These are phyloP conservation scores for Plasmodium gaboni DNA, from an alignment of 169 alveolate genomes.

Conservation along the genomic window DNA sequence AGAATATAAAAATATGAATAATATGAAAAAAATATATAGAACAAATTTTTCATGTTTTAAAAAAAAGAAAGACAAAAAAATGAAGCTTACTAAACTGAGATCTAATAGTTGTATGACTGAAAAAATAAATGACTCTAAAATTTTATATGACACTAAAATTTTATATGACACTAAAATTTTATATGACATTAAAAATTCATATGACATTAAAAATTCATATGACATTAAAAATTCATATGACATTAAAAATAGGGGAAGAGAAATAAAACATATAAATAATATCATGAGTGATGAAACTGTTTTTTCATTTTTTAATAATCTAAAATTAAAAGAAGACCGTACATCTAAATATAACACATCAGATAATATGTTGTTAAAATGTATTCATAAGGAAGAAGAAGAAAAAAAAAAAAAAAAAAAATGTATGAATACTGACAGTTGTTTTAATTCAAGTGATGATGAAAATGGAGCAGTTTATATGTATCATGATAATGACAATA, in stretches of 20 bases:
- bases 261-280: slow-evolving; percentile 2
- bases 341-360: neutral
- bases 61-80: too few species aligned
- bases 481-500: neutral
- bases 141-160: neutral
- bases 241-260: neutral
- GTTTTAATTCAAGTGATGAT: neutral
- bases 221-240: neutral
- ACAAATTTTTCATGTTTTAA: too few species aligned
- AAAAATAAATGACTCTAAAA: neutral
- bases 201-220: too few species aligned
- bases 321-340: slow-evolving; percentile 7
- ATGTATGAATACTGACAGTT: neutral
- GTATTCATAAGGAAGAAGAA: neutral
- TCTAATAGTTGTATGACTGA: neutral
- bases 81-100: too few species aligned
- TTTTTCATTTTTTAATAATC: neutral
- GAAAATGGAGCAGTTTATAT: neutral
- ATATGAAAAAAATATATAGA: too few species aligned
- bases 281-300: neutral
- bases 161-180: too few species aligned
- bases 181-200: too few species aligned
- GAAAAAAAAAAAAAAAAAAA: neutral
- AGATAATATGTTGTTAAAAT: neutral
- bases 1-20: too few species aligned